phyloP scores from a whole-genome alignment of 768 basidiomycete species.

The Leucocoprinus sp. region DNA sequence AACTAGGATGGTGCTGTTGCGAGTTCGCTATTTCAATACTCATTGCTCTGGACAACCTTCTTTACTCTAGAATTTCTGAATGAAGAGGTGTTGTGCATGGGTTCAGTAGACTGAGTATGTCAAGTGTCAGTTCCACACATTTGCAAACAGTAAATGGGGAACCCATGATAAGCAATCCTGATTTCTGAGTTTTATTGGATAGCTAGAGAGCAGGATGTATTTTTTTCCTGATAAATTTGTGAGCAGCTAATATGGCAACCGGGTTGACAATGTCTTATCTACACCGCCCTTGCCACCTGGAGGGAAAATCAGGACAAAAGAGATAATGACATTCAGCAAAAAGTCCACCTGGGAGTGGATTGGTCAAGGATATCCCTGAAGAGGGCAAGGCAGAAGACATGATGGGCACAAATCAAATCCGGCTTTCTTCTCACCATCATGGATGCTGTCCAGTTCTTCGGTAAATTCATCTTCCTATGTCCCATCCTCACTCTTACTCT shows the following conservation, averaged over 20 bases:
- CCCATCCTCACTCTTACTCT: slow-evolving; percentile 9
- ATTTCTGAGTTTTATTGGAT: slow-evolving; percentile 86
- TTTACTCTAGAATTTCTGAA: no score
- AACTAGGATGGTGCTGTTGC: no score
- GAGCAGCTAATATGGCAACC: background rate
- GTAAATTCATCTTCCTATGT: slow-evolving; percentile 18
- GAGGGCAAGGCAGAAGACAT: slow-evolving; percentile 73
- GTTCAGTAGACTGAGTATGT: no score
- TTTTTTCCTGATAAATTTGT: slow-evolving; percentile 69
- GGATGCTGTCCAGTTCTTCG: no score
- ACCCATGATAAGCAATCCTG: slow-evolving; percentile 91
- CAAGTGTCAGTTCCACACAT: background rate
- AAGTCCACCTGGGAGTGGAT: slow-evolving; percentile 93
- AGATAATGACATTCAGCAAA: slow-evolving; percentile 56
- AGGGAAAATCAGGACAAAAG: slow-evolving; percentile 8
- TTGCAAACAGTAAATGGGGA: background rate
- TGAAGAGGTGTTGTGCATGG: no score
- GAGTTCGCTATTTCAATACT: no score
- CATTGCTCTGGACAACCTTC: no score
- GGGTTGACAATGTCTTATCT: slow-evolving; percentile 43
- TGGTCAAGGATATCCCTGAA: slow-evolving; percentile 96
- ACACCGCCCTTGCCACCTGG: slow-evolving; percentile 98
- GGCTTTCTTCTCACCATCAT: slow-evolving; percentile 9
- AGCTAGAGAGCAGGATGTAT: slow-evolving; percentile 91
- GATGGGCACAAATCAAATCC: slow-evolving; percentile 8